phyloP scores from a whole-genome alignment of 2,329 filamentous ascomycete species.

The Furcasterigmium furcatum region DNA sequence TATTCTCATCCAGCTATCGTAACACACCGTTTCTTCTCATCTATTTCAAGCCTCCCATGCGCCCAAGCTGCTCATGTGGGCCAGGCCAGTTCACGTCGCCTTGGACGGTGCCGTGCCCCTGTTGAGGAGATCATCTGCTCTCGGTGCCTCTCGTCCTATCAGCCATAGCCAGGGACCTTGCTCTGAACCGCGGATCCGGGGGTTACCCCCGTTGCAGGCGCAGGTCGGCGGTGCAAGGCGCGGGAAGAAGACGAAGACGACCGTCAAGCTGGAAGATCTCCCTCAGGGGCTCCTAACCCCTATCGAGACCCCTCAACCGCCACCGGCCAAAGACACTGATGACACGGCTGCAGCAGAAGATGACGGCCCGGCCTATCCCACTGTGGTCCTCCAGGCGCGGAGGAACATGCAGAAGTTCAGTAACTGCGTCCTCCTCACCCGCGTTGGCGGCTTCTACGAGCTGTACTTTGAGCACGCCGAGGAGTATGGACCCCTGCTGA shows the following conservation, averaged over 20 bases:
- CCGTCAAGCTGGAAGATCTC: slow-evolving; percentile 52
- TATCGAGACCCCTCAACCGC: slow-evolving; percentile 22
- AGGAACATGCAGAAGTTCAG: slow-evolving; percentile 89
- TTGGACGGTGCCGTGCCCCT: background rate
- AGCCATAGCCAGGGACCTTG: no score
- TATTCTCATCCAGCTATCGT: background rate
- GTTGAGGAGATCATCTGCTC: no score
- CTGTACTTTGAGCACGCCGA: slow-evolving; percentile 96
- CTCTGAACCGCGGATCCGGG: no score
- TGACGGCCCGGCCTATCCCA: slow-evolving; percentile 64
- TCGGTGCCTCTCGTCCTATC: no score
- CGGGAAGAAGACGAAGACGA: slow-evolving; percentile 47
- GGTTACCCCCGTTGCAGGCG: no score
- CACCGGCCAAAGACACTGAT: background rate
- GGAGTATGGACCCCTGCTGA: slow-evolving; percentile 79
- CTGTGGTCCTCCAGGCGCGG: slow-evolving; percentile 82
- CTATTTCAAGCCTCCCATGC: background rate
- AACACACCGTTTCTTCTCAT: background rate
- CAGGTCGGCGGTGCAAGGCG: no score
- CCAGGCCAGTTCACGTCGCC: background rate
- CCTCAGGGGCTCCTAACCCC: slow-evolving; percentile 40
- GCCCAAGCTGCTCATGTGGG: background rate
- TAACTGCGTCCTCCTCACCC: slow-evolving; percentile 86
- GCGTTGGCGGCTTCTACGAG: slow-evolving; percentile 96
- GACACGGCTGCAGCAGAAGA: slow-evolving; percentile 25